A percentile compares a stretch with the other conserved stretches of the same genome.
Conservation (phyloP, 768 basidiomycete genomes). For the Atractiella rhizophila region DNA sequence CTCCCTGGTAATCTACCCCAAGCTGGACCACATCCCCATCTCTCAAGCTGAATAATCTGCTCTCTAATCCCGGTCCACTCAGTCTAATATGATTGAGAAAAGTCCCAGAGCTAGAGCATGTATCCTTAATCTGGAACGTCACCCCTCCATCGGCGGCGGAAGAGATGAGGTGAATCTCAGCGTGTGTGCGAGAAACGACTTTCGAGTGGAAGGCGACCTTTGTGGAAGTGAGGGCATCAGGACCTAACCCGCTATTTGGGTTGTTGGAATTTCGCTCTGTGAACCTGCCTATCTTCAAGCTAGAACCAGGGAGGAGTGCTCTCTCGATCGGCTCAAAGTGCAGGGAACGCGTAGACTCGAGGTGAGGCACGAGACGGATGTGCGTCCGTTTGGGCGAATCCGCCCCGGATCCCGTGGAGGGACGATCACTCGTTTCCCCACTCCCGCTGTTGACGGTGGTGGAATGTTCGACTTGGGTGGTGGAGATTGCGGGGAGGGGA, state of each 20-base stretch:
- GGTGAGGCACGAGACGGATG: constrained; percentile 81
- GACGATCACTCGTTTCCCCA: too few species aligned
- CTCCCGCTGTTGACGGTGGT: too few species aligned
- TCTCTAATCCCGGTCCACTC: constrained; percentile 58
- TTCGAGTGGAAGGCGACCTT: constrained; percentile 88
- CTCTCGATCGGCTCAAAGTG: constrained; percentile 78
- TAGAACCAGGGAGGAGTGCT: constrained; percentile 46
- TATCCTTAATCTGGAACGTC: constrained; percentile 61
- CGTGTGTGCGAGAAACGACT: constrained; percentile 79
- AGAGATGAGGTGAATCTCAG: constrained; percentile 58
- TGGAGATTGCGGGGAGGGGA: too few species aligned
- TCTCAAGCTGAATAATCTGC: constrained; percentile 46
- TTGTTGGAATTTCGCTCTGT: constrained; percentile 48
- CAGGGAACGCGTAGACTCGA: constrained; percentile 66
- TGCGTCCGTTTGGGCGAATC: too few species aligned
- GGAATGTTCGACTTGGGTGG: too few species aligned
- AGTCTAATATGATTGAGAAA: constrained; percentile 85
- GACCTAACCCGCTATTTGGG: constrained; percentile 35
- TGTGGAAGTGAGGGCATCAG: constrained; percentile 44
- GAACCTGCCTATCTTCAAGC: constrained; percentile 76
- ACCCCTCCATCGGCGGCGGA: not conserved
- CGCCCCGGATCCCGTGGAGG: too few species aligned
- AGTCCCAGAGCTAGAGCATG: constrained; percentile 68
- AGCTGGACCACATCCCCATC: constrained; percentile 87
- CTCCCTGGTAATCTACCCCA: constrained; percentile 93